Evolutionary conservation across 192 early-diverging fungal species (phyloP).

Genomic region (Podila horticola): DNA sequence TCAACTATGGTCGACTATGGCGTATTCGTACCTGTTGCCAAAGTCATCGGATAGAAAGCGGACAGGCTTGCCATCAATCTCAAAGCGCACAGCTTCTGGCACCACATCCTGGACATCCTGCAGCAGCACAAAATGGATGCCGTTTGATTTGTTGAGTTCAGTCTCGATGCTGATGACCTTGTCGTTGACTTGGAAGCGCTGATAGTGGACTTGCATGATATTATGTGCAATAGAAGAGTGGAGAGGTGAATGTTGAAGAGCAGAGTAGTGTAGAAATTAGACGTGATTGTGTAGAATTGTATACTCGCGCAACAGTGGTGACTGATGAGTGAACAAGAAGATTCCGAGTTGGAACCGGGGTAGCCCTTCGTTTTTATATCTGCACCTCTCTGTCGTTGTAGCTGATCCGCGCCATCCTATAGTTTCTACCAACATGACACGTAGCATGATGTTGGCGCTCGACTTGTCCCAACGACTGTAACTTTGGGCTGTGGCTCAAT

Average conservation of each 20-base stretch:
- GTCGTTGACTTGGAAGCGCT: constrained; percentile 24
- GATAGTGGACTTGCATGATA: constrained; percentile 15
- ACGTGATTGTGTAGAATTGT: too few species aligned
- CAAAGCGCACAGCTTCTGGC: constrained; percentile 30
- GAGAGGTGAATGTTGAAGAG: not conserved
- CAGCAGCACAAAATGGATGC: constrained; percentile 16
- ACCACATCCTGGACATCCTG: constrained; percentile 39
- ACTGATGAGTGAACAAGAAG: too few species aligned
- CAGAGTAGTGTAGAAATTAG: too few species aligned
- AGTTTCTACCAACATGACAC: too few species aligned
- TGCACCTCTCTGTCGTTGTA: too few species aligned
- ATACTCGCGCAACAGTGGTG: too few species aligned
- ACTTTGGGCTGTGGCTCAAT: too few species aligned
- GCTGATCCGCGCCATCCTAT: too few species aligned
- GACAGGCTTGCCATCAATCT: constrained; percentile 26
- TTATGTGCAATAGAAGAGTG: not conserved
- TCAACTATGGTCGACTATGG: not conserved
- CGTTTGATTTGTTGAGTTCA: constrained; percentile 2
- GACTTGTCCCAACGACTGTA: too few species aligned
- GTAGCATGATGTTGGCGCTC: too few species aligned
- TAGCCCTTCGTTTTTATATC: too few species aligned
- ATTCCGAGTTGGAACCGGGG: too few species aligned
- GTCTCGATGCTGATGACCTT: constrained; percentile 21
- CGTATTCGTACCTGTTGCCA: constrained; percentile 16
- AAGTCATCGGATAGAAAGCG: constrained; percentile 22